Conservation (phyloP, 1,284 basidiomycete species). For the Trichosporon coremiiforme region DNA sequence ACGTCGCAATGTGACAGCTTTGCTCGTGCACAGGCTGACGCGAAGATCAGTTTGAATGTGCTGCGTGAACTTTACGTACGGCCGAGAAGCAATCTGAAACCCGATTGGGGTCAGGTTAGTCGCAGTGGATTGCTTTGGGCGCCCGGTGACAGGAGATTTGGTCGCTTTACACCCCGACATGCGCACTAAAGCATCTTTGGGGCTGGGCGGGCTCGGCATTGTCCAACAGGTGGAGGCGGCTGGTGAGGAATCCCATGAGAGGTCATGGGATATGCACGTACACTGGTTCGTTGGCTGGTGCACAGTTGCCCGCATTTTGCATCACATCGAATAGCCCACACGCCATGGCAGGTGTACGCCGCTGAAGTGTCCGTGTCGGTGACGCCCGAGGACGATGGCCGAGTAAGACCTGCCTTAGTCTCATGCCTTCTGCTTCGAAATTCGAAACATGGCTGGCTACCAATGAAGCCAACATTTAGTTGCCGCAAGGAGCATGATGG, state of each 20-base stretch:
- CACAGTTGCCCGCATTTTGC: background rate
- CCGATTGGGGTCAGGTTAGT: background rate
- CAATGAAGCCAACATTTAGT: background rate
- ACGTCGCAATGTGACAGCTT: background rate
- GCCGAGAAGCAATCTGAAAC: background rate
- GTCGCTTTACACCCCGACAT: background rate
- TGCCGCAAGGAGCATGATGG: no score
- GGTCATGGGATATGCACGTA: slow-evolving; percentile 10
- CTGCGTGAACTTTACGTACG: background rate
- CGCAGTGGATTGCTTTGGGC: background rate
- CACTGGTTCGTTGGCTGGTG: background rate
- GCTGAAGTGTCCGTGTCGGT: slow-evolving; percentile 9
- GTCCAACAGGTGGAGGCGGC: background rate
- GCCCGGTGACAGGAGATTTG: background rate
- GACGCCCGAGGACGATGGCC: slow-evolving; percentile 7
- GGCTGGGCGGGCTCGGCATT: background rate
- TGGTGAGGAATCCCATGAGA: background rate
- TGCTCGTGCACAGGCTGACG: background rate
- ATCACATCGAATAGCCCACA: background rate
- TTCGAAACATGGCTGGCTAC: background rate
- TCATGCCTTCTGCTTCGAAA: background rate
- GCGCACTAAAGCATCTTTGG: background rate
- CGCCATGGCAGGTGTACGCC: slow-evolving; percentile 1
- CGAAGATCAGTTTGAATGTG: background rate
- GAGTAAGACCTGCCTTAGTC: background rate